A percentile compares a stretch with the other conserved stretches of the same genome.
These are phyloP conservation scores for Isatis lusitanica DNA, from an alignment of 441 rosid genomes.

Conservation along the genomic window DNA sequence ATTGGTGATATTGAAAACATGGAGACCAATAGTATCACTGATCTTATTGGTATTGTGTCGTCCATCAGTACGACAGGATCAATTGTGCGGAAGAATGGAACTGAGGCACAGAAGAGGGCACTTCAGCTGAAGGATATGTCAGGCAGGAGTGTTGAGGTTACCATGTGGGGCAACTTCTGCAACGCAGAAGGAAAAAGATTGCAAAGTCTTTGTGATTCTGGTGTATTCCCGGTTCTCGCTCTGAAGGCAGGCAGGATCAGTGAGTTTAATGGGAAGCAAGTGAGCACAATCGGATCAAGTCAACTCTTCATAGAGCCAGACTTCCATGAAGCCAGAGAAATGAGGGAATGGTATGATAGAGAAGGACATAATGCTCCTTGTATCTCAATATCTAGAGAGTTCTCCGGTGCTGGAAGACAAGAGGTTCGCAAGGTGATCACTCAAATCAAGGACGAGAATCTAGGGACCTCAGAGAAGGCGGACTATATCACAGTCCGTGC, in stretches of 20 bases:
- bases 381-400: constrained; percentile 76
- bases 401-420: constrained; percentile 44
- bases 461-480: constrained; percentile 91
- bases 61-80: constrained; percentile 54
- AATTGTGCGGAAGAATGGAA: constrained; percentile 67
- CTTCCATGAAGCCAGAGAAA: constrained; percentile 58
- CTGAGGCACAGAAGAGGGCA: constrained; percentile 73
- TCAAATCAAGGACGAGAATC: constrained; percentile 85
- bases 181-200: constrained; percentile 66
- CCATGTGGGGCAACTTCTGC: constrained; percentile 85
- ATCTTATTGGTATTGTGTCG: constrained; percentile 70
- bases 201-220: constrained; percentile 76
- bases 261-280: constrained; percentile 81
- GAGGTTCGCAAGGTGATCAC: constrained; percentile 68
- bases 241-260: constrained; percentile 71
- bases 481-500: constrained; percentile 85
- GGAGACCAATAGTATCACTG: constrained; percentile 57
- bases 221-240: constrained; percentile 71
- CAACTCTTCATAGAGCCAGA: constrained; percentile 78
- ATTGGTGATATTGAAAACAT: constrained; percentile 68
- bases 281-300: constrained; percentile 76
- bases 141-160: constrained; percentile 76
- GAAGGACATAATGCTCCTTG: constrained; percentile 65
- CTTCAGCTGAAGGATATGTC: constrained; percentile 86
- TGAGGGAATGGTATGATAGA: constrained; percentile 76